These are phyloP conservation scores for Sclerotinia borealis DNA, from an alignment of 2,329 filamentous ascomycete genomes.

Conservation along the genomic window DNA sequence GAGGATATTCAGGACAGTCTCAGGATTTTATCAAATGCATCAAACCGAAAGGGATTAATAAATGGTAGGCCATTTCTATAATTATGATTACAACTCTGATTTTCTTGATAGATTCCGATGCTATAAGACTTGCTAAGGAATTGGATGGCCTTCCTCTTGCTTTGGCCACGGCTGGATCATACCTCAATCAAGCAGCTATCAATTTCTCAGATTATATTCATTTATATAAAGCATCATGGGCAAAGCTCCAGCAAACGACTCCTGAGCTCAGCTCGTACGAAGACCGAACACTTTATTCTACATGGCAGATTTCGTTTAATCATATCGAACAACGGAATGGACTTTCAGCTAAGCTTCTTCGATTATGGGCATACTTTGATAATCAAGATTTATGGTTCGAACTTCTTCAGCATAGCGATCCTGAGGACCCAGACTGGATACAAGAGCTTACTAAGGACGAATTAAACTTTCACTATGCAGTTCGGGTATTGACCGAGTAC, in stretches of 20 bases:
- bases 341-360: neutral
- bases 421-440: neutral
- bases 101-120: neutral
- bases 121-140: neutral
- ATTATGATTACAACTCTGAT: too few relatives aligned
- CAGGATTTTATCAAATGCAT: too few relatives aligned
- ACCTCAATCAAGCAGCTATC: neutral
- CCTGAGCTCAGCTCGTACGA: neutral
- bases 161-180: neutral
- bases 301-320: neutral
- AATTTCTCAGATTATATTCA: neutral
- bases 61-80: too few relatives aligned
- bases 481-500: neutral
- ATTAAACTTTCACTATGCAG: neutral
- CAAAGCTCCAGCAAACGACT: neutral
- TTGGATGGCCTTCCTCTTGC: neutral
- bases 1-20: too few relatives aligned
- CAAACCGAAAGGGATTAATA: too few relatives aligned
- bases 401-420: neutral
- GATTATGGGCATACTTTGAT: neutral
- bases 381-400: neutral
- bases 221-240: neutral
- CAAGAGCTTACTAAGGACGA: neutral
- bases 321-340: neutral
- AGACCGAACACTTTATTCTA: neutral